These are phyloP conservation scores for Metschnikowia reukaufii DNA, from an alignment of 805 yeast genomes.

Conservation along the genomic window DNA sequence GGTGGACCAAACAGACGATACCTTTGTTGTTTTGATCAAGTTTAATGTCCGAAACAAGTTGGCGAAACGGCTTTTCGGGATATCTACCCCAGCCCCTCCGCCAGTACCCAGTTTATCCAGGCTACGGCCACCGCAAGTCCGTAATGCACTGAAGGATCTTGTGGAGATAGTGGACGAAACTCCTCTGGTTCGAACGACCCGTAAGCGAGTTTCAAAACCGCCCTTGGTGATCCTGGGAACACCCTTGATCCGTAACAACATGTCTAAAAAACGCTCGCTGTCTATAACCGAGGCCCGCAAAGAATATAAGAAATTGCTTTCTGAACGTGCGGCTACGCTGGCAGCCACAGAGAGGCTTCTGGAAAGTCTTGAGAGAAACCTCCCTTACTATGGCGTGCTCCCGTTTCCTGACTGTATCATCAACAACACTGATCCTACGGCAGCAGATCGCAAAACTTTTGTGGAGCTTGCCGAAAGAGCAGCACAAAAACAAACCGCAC, in stretches of 20 bases:
- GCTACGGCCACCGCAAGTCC: constrained; percentile 7
- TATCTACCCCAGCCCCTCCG: constrained; percentile 2
- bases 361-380: constrained; percentile 11
- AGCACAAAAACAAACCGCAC: constrained; percentile 30
- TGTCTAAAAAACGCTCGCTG: neutral
- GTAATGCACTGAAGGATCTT: neutral
- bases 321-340: constrained; percentile 1
- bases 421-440: constrained; percentile 58
- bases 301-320: neutral
- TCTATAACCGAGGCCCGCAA: constrained; percentile 1
- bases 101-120: constrained; percentile 1
- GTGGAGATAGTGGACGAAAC: neutral
- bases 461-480: constrained; percentile 19
- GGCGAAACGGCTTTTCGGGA: constrained; percentile 11
- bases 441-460: constrained; percentile 51
- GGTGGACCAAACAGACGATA: neutral
- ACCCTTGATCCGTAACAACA: neutral
- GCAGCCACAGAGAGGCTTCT: constrained; percentile 9
- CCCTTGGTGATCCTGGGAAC: neutral
- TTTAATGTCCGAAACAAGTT: constrained; percentile 16
- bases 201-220: neutral
- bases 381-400: constrained; percentile 70
- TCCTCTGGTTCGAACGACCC: neutral
- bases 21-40: constrained; percentile 13
- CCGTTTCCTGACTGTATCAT: constrained; percentile 60